phyloP scores from a whole-genome alignment of 192 early-diverging fungal species.

The Spinellus fusiger region DNA sequence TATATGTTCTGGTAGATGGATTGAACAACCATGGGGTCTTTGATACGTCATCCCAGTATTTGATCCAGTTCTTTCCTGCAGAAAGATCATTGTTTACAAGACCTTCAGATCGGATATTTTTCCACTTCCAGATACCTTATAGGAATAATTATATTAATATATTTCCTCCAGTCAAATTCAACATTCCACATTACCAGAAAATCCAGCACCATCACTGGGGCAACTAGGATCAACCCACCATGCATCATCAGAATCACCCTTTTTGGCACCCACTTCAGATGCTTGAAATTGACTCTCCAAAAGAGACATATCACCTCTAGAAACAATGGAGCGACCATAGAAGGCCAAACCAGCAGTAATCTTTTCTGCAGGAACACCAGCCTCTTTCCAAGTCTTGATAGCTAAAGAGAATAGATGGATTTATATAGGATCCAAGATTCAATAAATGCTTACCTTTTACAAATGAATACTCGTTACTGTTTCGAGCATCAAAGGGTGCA shows the following conservation, averaged over 20 bases:
- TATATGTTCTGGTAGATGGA: constrained; percentile 51
- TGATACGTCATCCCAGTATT: constrained; percentile 46
- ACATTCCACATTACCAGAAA: constrained; percentile 33
- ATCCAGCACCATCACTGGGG: constrained; percentile 33
- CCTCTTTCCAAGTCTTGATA: constrained; percentile 47
- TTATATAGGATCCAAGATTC: not conserved
- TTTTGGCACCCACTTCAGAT: constrained; percentile 35
- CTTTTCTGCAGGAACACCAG: constrained; percentile 53
- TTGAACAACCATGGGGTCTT: constrained; percentile 55
- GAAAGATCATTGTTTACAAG: constrained; percentile 30
- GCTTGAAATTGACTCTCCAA: constrained; percentile 34
- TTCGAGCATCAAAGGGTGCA: constrained; percentile 42
- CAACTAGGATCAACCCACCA: constrained; percentile 38
- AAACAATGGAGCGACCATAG: constrained; percentile 55
- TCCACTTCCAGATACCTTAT: constrained; percentile 56
- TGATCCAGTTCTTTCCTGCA: constrained; percentile 48
- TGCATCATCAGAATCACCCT: constrained; percentile 53
- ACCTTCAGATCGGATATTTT: constrained; percentile 49
- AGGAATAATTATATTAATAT: not conserved
- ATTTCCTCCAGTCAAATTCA: constrained; percentile 11
- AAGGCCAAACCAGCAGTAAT: constrained; percentile 54
- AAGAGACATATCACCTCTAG: constrained; percentile 26
- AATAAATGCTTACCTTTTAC: constrained; percentile 18
- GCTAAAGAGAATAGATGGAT: constrained; percentile 18
- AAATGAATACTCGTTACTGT: constrained; percentile 35